phyloP scores from a whole-genome alignment of 1,284 basidiomycete species.

The Melampsora allii-populina region DNA sequence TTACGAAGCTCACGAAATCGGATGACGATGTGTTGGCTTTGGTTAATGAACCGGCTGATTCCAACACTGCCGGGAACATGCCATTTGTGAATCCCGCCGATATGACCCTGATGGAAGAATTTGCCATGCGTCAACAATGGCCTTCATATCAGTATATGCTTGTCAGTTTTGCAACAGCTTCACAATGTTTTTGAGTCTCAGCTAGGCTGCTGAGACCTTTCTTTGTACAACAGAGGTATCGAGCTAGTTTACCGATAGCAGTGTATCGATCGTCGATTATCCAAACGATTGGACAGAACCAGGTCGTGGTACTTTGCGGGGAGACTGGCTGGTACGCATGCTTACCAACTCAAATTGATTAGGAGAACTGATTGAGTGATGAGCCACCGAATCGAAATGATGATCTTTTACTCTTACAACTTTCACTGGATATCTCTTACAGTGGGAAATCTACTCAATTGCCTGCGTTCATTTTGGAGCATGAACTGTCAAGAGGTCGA shows the following conservation, averaged over 20 bases:
- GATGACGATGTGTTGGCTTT: not conserved
- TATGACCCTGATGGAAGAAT: conserved; percentile 53
- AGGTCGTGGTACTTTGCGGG: conserved; percentile 88
- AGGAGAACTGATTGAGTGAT: conserved; percentile 2
- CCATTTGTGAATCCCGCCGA: not conserved
- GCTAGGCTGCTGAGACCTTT: not conserved
- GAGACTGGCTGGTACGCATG: conserved; percentile 84
- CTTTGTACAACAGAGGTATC: conserved; percentile 59
- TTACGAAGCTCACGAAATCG: not conserved
- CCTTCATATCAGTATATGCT: conserved; percentile 80
- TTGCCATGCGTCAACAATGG: conserved; percentile 62
- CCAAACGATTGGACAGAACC: conserved; percentile 68
- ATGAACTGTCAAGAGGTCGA: conserved; percentile 74
- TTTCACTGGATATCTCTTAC: conserved; percentile 1
- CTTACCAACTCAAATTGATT: not conserved
- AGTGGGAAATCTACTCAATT: conserved; percentile 98
- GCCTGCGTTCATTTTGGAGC: conserved; percentile 89
- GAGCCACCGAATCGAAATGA: conserved; percentile 14
- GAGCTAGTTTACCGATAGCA: conserved; percentile 81
- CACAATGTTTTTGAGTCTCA: not conserved
- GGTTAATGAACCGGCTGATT: too few relatives aligned
- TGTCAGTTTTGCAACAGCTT: conserved; percentile 58
- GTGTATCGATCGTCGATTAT: conserved; percentile 74
- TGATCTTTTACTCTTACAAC: not conserved
- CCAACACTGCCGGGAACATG: not conserved